Conservation (phyloP, 257 asterid species). For the Penstemon newberryi region DNA sequence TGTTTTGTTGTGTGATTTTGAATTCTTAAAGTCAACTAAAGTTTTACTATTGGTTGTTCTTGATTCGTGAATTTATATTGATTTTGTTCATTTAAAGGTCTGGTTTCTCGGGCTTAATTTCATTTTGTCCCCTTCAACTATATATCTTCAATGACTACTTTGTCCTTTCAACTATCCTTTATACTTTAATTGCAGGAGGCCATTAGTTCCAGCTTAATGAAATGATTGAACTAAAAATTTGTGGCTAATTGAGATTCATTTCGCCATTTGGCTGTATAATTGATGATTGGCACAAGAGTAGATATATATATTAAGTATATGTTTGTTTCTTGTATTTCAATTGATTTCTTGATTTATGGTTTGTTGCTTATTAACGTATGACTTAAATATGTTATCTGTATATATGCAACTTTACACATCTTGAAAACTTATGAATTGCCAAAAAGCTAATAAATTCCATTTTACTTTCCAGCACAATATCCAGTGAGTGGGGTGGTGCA, state of each 20-base stretch:
- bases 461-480: slow-evolving; percentile 69
- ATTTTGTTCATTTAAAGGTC: slow-evolving; percentile 8
- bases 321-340: not conserved
- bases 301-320: not conserved
- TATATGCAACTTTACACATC: not conserved
- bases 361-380: not conserved
- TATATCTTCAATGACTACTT: no score
- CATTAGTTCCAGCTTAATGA: no score
- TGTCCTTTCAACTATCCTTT: no score
- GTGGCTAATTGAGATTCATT: not conserved
- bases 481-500: slow-evolving; percentile 78
- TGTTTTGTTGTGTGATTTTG: not conserved
- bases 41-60: not conserved
- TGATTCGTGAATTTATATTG: slow-evolving; percentile 1
- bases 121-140: no score
- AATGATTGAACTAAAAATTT: not conserved
- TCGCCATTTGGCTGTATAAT: not conserved
- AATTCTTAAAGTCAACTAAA: not conserved
- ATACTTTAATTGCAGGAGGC: no score
- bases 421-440: not conserved
- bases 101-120: no score
- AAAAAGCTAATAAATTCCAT: slow-evolving; percentile 14
- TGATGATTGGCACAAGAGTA: no score
- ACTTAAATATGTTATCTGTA: not conserved
- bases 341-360: slow-evolving; percentile 1